These are phyloP conservation scores for Bauhinia variegata DNA, from an alignment of 306 rosid species.

Conservation along the genomic window DNA sequence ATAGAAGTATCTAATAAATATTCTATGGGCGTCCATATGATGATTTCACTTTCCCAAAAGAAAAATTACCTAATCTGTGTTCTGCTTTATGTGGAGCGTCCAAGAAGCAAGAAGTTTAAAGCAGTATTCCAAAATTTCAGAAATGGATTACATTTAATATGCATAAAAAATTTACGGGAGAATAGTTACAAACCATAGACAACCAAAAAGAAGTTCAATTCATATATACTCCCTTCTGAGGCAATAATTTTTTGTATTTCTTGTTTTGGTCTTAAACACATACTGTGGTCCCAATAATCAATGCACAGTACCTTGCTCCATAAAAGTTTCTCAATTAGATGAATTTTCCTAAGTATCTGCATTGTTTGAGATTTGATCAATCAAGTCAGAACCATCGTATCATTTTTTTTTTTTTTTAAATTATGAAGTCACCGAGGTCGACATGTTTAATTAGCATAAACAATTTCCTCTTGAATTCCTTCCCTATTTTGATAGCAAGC, in stretches of 20 bases:
- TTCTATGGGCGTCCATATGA: not conserved
- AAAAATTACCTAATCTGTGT: not conserved
- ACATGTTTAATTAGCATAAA: no score
- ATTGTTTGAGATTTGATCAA: no score
- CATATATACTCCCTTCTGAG: no score
- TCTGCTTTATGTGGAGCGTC: not conserved
- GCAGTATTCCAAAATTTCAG: not conserved
- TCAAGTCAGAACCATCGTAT: no score
- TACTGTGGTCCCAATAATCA: not conserved
- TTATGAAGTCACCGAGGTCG: no score
- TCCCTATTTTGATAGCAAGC: not conserved
- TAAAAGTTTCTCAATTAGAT: not conserved
- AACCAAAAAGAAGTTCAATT: no score
- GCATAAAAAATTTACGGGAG: no score
- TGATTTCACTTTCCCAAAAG: not conserved
- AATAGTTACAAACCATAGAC: no score
- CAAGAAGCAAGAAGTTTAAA: not conserved
- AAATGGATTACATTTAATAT: no score
- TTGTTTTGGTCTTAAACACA: no score
- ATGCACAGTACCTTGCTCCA: not conserved
- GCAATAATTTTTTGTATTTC: no score
- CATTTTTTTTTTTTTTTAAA: no score
- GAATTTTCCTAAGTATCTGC: not conserved
- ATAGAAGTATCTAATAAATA: constrained; percentile 30
- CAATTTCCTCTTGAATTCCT: not conserved